phyloP scores from a whole-genome alignment of 2,329 filamentous ascomycete genomes.

The Xylaria sp. region DNA sequence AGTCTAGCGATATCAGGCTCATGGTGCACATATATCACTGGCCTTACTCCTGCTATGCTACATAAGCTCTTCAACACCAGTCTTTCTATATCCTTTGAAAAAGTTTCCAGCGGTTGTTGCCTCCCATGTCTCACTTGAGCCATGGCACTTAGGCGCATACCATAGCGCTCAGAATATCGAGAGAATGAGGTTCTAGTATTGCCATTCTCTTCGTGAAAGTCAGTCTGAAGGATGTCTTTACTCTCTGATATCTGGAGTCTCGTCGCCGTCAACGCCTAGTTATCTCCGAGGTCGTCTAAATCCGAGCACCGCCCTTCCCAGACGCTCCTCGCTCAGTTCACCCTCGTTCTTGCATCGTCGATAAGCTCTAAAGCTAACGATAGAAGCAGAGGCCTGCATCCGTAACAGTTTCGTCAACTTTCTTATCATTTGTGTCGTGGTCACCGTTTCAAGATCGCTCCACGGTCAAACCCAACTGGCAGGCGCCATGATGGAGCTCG shows the following conservation, averaged over 20 bases:
- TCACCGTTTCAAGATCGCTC: neutral
- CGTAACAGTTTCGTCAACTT: constrained; percentile 1
- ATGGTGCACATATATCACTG: neutral
- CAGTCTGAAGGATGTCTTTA: neutral
- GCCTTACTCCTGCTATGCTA: neutral
- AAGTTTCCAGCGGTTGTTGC: neutral
- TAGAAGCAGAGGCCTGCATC: constrained; percentile 13
- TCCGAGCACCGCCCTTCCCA: constrained; percentile 8
- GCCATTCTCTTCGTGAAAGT: neutral
- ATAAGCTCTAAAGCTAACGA: constrained; percentile 15
- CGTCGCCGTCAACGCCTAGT: constrained; percentile 3
- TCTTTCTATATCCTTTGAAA: neutral
- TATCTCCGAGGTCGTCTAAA: constrained; percentile 23
- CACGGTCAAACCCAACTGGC: constrained; percentile 27
- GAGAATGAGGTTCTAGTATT: neutral
- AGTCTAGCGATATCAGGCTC: neutral
- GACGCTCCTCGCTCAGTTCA: constrained; percentile 1
- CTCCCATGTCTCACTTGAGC: neutral
- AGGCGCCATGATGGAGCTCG: constrained; percentile 45
- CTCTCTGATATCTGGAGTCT: neutral
- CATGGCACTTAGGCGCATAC: neutral
- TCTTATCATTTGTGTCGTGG: constrained; percentile 7
- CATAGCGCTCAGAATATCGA: neutral
- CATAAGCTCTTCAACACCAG: neutral
- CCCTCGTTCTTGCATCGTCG: neutral